Percentiles rank a stretch among this genome's conserved stretches.
These are phyloP conservation scores for Cicer judaicum DNA, from an alignment of 306 rosid species.

Conservation along the genomic window DNA sequence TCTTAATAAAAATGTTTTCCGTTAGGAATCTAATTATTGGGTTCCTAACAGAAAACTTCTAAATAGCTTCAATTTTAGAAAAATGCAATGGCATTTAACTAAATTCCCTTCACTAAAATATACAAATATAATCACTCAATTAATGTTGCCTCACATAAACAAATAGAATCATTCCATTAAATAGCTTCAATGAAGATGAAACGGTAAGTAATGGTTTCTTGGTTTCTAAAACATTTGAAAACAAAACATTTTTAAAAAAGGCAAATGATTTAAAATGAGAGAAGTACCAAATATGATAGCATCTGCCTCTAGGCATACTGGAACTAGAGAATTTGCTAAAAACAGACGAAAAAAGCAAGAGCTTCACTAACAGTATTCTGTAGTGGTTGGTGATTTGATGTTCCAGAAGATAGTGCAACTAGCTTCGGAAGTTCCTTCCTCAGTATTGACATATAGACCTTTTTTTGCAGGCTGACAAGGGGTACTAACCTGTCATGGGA, in stretches of 20 bases:
- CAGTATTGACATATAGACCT: slow-evolving; percentile 85
- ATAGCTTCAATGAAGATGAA: background rate
- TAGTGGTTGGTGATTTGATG: slow-evolving; percentile 77
- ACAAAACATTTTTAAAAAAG: slow-evolving; percentile 4
- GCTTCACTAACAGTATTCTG: slow-evolving; percentile 77
- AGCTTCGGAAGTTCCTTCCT: slow-evolving; percentile 86
- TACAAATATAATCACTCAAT: background rate
- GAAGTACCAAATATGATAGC: slow-evolving; percentile 28
- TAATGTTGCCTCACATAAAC: slow-evolving; percentile 3
- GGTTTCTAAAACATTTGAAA: slow-evolving; percentile 16
- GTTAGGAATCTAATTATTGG: too few relatives aligned
- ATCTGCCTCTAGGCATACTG: slow-evolving; percentile 36
- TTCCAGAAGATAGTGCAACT: slow-evolving; percentile 74
- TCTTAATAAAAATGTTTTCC: too few relatives aligned
- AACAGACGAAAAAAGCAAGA: background rate
- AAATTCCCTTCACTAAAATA: slow-evolving; percentile 1
- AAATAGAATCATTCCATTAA: background rate
- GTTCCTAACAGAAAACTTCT: background rate
- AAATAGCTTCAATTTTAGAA: slow-evolving; percentile 2
- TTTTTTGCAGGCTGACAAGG: slow-evolving; percentile 74
- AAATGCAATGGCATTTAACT: slow-evolving; percentile 3
- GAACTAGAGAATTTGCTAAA: slow-evolving; percentile 34
- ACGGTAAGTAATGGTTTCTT: background rate
- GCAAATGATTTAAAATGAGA: background rate
- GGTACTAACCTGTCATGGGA: slow-evolving; percentile 73